A percentile compares a stretch with the other conserved stretches of the same genome.
These are phyloP conservation scores for Pterocarpus macrocarpus DNA, from an alignment of 306 rosid species.

Conservation along the genomic window DNA sequence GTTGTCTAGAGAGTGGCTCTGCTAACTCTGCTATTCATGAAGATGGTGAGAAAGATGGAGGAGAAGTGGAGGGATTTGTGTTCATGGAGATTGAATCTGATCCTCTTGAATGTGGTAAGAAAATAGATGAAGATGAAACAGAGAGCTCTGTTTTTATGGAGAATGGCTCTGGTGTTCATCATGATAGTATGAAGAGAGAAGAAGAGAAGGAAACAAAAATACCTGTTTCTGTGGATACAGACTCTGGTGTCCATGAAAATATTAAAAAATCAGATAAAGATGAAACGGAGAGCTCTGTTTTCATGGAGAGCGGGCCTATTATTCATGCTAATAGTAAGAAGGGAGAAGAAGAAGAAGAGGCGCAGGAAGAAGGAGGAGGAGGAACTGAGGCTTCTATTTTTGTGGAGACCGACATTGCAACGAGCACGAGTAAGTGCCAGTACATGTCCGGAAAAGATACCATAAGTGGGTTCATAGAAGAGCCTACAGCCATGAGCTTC, in stretches of 20 bases:
- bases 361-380: slow-evolving; percentile 29
- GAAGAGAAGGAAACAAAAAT: slow-evolving; percentile 22
- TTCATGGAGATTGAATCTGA: slow-evolving; percentile 26
- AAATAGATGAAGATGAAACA: slow-evolving; percentile 30
- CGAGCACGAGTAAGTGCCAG: slow-evolving; percentile 55
- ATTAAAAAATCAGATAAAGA: slow-evolving; percentile 11
- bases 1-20: slow-evolving; percentile 27
- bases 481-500: slow-evolving; percentile 60
- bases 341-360: slow-evolving; percentile 37
- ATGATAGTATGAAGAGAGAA: neutral
- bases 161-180: neutral
- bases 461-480: slow-evolving; percentile 59
- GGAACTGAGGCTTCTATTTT: slow-evolving; percentile 34
- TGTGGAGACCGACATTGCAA: slow-evolving; percentile 32
- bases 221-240: neutral
- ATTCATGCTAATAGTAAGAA: neutral
- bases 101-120: slow-evolving; percentile 4
- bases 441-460: slow-evolving; percentile 43
- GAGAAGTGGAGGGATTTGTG: slow-evolving; percentile 30
- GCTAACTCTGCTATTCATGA: neutral
- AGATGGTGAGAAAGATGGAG: slow-evolving; percentile 23
- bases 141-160: slow-evolving; percentile 22
- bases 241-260: slow-evolving; percentile 1
- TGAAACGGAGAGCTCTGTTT: slow-evolving; percentile 30
- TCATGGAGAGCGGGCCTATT: neutral